Conservation (phyloP, 2,329 filamentous ascomycete species). For the Paecilomyces formosus region DNA sequence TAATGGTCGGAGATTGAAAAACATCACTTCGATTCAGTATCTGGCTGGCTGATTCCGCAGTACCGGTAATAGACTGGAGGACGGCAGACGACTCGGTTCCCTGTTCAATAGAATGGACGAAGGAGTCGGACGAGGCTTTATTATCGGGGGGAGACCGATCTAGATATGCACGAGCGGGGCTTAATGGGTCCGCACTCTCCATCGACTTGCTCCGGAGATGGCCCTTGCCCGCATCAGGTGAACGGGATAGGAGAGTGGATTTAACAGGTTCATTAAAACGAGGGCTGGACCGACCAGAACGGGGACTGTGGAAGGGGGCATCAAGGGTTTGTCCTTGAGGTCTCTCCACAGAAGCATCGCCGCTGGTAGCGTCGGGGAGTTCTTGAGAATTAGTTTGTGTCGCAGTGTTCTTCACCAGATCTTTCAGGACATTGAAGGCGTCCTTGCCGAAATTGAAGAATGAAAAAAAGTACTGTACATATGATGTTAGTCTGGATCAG, state of each 20-base stretch:
- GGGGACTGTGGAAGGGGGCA: not conserved
- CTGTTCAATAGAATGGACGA: conserved; percentile 64
- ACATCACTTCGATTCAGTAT: conserved; percentile 82
- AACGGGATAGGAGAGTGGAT: conserved; percentile 52
- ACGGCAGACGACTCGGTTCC: conserved; percentile 65
- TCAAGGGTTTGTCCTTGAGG: not conserved
- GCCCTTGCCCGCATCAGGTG: conserved; percentile 14
- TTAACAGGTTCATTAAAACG: conserved; percentile 50
- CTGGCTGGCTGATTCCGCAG: conserved; percentile 76
- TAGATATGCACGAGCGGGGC: conserved; percentile 41
- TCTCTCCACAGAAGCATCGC: not conserved
- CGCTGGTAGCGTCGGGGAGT: conserved; percentile 9
- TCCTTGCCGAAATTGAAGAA: conserved; percentile 85
- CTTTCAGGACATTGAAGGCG: conserved; percentile 69
- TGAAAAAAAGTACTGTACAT: conserved; percentile 80
- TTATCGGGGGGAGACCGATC: conserved; percentile 47
- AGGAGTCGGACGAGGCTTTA: conserved; percentile 65
- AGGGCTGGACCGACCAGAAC: not conserved
- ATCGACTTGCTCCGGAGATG: conserved; percentile 42
- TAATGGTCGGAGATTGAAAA: conserved; percentile 70
- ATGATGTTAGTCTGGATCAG: conserved; percentile 6
- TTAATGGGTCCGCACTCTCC: conserved; percentile 53
- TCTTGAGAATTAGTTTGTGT: conserved; percentile 34
- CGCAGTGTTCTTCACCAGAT: conserved; percentile 60
- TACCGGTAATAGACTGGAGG: conserved; percentile 64